Evolutionary conservation across 257 asterid genomes (phyloP).

Genomic region (Solanum pimpinellifolium): DNA sequence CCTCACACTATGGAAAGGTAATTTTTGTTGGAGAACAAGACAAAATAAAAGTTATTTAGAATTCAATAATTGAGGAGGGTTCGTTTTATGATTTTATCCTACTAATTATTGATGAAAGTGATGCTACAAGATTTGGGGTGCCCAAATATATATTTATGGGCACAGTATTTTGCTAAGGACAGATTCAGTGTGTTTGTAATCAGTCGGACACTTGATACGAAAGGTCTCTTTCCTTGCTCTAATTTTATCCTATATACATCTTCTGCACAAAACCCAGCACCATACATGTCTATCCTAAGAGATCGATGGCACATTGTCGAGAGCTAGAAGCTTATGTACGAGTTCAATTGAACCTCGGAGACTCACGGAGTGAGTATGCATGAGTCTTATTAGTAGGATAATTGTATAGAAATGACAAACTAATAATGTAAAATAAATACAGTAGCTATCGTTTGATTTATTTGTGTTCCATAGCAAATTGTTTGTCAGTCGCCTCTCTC

Average conservation of each 20-base stretch:
- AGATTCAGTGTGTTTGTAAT: background rate
- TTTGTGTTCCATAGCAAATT: too few species aligned
- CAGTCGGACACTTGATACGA: background rate
- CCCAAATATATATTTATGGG: background rate
- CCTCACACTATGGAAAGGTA: background rate
- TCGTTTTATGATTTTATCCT: background rate
- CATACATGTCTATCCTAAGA: background rate
- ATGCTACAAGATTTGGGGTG: background rate
- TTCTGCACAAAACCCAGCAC: background rate
- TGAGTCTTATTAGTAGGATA: background rate
- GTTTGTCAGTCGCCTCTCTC: too few species aligned
- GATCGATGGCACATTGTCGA: background rate
- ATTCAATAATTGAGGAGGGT: background rate
- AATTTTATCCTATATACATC: background rate
- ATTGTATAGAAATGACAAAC: too few species aligned
- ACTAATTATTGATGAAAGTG: background rate
- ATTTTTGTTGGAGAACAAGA: background rate
- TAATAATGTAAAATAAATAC: too few species aligned
- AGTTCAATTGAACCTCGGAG: fast-evolving
- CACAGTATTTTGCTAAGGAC: background rate
- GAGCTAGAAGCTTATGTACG: background rate
- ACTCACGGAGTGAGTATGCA: background rate
- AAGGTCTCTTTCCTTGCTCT: background rate
- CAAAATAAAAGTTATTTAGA: background rate
- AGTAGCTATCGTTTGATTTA: too few species aligned